Evolutionary conservation across 371 early-diverging fungal species (phyloP).

Genomic region (Actinomortierella wolfii): DNA sequence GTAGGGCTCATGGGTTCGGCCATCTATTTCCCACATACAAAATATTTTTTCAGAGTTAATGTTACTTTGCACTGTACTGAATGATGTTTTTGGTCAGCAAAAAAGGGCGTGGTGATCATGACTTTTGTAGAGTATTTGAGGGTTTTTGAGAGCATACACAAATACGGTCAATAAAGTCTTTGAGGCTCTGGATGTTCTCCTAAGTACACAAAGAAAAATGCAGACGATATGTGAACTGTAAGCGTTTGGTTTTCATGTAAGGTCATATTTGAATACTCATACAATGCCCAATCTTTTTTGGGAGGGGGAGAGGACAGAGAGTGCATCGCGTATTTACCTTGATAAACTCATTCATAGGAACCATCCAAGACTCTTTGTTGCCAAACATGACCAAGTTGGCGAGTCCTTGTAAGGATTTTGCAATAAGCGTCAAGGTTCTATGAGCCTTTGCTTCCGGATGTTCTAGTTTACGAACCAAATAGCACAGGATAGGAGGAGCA

Average conservation of each 20-base stretch:
- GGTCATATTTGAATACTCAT: too few relatives aligned
- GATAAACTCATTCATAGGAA: constrained; percentile 65
- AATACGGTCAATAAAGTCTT: constrained; percentile 54
- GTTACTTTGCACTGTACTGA: background rate
- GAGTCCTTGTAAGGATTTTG: constrained; percentile 81
- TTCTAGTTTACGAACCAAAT: constrained; percentile 31
- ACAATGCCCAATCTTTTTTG: too few relatives aligned
- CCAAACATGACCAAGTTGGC: constrained; percentile 79
- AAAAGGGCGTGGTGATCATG: background rate
- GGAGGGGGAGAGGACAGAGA: too few relatives aligned
- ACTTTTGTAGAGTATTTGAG: background rate
- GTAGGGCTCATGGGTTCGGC: too few relatives aligned
- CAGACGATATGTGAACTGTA: too few relatives aligned
- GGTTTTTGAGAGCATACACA: constrained; percentile 26
- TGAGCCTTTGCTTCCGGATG: constrained; percentile 68
- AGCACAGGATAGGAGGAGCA: background rate
- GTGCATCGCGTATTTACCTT: too few relatives aligned
- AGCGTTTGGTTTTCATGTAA: too few relatives aligned
- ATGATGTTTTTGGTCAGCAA: too few relatives aligned
- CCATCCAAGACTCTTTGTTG: constrained; percentile 82
- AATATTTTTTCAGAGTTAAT: background rate
- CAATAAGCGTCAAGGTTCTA: constrained; percentile 76
- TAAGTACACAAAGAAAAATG: constrained; percentile 17
- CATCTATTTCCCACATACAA: too few relatives aligned
- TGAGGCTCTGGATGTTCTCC: constrained; percentile 53